These are phyloP conservation scores for Pseudopithomyces maydicus DNA, from an alignment of 2,329 filamentous ascomycete species.

Conservation along the genomic window DNA sequence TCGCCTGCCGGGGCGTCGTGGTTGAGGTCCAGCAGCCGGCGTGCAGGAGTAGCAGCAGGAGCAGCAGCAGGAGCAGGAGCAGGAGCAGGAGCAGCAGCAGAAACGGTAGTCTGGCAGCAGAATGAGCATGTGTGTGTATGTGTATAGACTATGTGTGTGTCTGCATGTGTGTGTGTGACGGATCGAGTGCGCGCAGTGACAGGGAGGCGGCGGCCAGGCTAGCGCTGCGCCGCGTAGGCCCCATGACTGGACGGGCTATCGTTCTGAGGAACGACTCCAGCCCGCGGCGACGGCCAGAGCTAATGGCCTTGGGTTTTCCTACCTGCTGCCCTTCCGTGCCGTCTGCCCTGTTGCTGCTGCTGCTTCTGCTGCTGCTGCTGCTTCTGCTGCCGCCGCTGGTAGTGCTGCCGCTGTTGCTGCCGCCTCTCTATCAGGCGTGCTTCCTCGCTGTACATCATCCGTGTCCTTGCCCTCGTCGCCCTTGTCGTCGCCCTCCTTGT, in stretches of 20 bases:
- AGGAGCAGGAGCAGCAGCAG: neutral
- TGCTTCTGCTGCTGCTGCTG: neutral
- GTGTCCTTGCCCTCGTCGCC: too few relatives aligned
- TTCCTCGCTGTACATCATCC: too few relatives aligned
- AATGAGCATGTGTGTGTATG: neutral
- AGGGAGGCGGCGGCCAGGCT: neutral
- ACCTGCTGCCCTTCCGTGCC: neutral
- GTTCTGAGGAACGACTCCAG: neutral
- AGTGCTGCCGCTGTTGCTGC: too few relatives aligned
- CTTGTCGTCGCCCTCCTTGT: too few relatives aligned
- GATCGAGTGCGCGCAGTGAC: neutral
- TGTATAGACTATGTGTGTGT: too few relatives aligned
- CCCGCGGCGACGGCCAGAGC: neutral
- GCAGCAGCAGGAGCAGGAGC: too few relatives aligned
- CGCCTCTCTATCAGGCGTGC: too few relatives aligned
- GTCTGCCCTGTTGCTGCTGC: too few relatives aligned
- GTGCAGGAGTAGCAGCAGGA: too few relatives aligned
- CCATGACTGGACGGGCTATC: neutral
- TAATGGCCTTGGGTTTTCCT: neutral
- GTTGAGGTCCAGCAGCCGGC: too few relatives aligned
- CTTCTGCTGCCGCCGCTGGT: neutral
- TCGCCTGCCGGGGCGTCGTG: too few relatives aligned
- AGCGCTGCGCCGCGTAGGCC: neutral
- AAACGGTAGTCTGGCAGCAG: neutral
- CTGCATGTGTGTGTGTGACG: neutral